Evolutionary conservation across 1,139 yeast species (phyloP), one percentile per base, ranked within the genome.

Genomic region (Scheffersomyces insectosa): DNA sequence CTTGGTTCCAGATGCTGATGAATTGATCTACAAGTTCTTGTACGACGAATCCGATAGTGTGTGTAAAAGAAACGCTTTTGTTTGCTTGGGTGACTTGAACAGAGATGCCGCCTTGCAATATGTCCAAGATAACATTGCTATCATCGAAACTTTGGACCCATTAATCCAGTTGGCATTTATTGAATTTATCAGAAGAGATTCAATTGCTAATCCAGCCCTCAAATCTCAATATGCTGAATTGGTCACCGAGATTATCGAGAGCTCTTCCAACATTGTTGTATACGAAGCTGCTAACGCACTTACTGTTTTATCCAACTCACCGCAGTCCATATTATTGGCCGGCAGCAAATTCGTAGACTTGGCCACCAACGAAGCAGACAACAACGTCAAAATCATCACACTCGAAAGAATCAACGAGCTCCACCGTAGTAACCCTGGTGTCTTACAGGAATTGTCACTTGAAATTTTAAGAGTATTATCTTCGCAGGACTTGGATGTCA

Each of bases 21-120:
- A 88, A 54, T 77, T 91, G 52, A 77, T 93, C 54, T 75, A 78
- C 55, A 80, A 80, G 45, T 88, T 90, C 63, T 74, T 93, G 61
- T 77, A 75, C 44, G 85, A 82, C 33, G 99, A 95, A 68, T 81
- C 86, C 44, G 99, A 95, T 63, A 85, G 96, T 30, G 89, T 95
- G 29, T 93, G 99, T 71, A 88, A 88, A 65, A 82, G 99, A 65
- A 95, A 95, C 65, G 98, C 98, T 3, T 95, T 95, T 64, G 85
- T 91, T 42, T 89, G 95, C 49, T 75, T 95, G 51, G 82, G 95
- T 36, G 85, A 83, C 52, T 75, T 95, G 60, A 88, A 88, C 64
- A 81, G 97, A 60, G 93, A 86, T 46, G 83, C 85, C 39, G 96
- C 98, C 33, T 79, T 89, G 57, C 81, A 80, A 49, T 95, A 84